phyloP scores from a whole-genome alignment of 371 early-diverging fungal genomes.

The Saksenaea oblongispora region DNA sequence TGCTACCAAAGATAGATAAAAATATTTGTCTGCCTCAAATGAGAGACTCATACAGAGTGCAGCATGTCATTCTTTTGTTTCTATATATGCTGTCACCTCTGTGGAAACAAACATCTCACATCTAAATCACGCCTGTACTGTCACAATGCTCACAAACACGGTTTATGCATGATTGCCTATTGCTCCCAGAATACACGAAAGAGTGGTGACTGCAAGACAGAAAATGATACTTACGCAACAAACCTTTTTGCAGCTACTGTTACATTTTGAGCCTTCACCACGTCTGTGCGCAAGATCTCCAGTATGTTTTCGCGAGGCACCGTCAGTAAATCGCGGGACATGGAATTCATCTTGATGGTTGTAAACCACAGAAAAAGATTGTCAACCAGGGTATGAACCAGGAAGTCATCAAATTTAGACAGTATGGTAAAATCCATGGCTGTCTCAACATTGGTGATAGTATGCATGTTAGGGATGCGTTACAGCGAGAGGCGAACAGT shows the following conservation, averaged over 20 bases:
- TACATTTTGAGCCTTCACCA: constrained; percentile 1
- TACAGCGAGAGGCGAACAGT: not conserved
- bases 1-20: too few species aligned
- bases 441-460: not conserved
- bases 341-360: constrained; percentile 51
- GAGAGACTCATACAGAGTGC: too few species aligned
- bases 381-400: constrained; percentile 61
- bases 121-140: too few species aligned
- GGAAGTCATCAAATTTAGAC: constrained; percentile 66
- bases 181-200: not conserved
- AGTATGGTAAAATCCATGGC: constrained; percentile 38
- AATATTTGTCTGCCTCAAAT: too few species aligned
- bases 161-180: not conserved
- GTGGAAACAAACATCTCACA: too few species aligned
- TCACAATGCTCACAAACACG: not conserved
- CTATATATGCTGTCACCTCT: too few species aligned
- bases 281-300: constrained; percentile 39
- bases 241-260: not conserved
- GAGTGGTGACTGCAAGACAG: not conserved
- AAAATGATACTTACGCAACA: not conserved
- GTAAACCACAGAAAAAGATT: constrained; percentile 59
- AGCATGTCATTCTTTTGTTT: too few species aligned
- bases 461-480: not conserved
- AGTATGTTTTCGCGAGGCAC: constrained; percentile 19
- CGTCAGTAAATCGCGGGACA: constrained; percentile 5